Percentiles rank a stretch among this genome's conserved stretches.
Conservation (phyloP, 345 rosid genomes). For the Camelina hispida region DNA sequence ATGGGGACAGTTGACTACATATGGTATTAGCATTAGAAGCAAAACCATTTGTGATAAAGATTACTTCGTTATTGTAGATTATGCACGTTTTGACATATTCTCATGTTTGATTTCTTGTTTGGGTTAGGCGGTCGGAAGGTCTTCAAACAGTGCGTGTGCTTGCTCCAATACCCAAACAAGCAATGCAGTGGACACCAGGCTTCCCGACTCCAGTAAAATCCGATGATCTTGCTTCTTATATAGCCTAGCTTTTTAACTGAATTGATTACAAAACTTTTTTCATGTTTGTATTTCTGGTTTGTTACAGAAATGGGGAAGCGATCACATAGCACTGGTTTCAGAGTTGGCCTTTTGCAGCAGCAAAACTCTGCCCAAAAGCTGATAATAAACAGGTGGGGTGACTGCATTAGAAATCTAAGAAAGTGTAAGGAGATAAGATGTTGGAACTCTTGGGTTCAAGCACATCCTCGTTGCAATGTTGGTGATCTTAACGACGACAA, state of each 20-base stretch:
- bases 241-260: background rate
- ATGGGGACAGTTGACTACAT: constrained; percentile 95
- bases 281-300: background rate
- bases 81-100: background rate
- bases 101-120: constrained; percentile 21
- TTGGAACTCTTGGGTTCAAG: too few relatives aligned
- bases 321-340: constrained; percentile 88
- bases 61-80: background rate
- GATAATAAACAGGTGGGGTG: constrained; percentile 23
- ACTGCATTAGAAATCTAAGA: constrained; percentile 4
- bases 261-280: background rate
- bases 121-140: constrained; percentile 80
- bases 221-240: background rate
- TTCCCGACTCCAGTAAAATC: constrained; percentile 84
- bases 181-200: constrained; percentile 87
- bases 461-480: too few relatives aligned
- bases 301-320: constrained; percentile 96
- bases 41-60: constrained; percentile 12
- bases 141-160: constrained; percentile 85
- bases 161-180: constrained; percentile 88
- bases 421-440: background rate
- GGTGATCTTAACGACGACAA: too few relatives aligned
- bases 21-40: constrained; percentile 54
- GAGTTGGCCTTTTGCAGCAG: constrained; percentile 62
- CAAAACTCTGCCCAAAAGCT: constrained; percentile 17